Evolutionary conservation across 768 basidiomycete genomes (phyloP), one percentile per base, ranked within the genome.

Genomic region (Tricholoma terreum): DNA sequence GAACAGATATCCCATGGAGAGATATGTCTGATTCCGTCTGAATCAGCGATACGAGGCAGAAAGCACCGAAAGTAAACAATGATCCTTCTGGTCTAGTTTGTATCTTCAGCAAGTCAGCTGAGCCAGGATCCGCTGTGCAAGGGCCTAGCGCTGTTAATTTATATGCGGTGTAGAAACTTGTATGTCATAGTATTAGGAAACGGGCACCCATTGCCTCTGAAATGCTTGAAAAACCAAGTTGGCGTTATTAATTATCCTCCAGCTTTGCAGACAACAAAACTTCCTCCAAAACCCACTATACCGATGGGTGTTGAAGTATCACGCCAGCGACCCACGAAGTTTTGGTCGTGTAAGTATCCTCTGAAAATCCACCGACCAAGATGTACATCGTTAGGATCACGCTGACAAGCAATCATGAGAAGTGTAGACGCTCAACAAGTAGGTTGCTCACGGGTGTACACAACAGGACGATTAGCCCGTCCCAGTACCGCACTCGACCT

Each of bases 301-400:
- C 73, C 66, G 15, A 67, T 63, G 22, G 67, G 65, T 0, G 77
- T 82, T 38, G 69, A 67, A 19, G 78, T 81, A 57, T 81, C 81
- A 52, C 82, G 76, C 82, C 82, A 82, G 19, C 80, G 73, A 34
- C 82, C 83, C 35, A 80, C 80, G 36, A 84, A 69, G 64, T 77
- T 82, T 27, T 70, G 67, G 60, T 73, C 74, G 52, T 83, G 75
- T 45, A 83, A 56, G 62, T 84, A 83, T 50, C 82, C 81, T 58
- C 73, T 79, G 52, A 83, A 83, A 52, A 83, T 64, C 79, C 76
- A 83, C 27, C 67, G 74, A 10, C 82, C 80, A 12, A 68, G 56
- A 50, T 68, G 52, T 33, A 53, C 61, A 48, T 71, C 61, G 3
- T 49, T 65, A 21, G 71, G 63, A 58, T 76, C 64, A 49, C 61